Evolutionary conservation across 345 rosid species (phyloP).

Genomic region (Erysimum cheiranthoides): DNA sequence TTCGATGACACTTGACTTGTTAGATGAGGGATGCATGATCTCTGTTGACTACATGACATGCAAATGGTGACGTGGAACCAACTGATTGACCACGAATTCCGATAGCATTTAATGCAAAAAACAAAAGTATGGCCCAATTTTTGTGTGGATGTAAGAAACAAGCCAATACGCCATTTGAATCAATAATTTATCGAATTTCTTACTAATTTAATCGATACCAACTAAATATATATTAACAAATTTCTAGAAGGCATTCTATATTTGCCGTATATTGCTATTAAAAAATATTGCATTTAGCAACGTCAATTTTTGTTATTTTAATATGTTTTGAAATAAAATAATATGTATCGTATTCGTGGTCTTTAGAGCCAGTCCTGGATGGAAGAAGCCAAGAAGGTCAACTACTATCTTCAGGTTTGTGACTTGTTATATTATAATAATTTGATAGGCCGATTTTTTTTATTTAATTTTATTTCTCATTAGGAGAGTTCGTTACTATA

Average conservation of each 20-base stretch:
- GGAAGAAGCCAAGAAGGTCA: too few species aligned
- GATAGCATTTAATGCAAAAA: neutral
- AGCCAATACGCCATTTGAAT: neutral
- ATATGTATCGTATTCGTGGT: too few species aligned
- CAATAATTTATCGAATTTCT: neutral
- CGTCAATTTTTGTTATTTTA: too few species aligned
- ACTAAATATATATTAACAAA: neutral
- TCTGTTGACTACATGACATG: neutral
- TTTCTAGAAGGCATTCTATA: too few species aligned
- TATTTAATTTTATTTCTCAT: too few species aligned
- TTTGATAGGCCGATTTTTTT: too few species aligned
- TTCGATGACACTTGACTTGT: slow-evolving; percentile 31
- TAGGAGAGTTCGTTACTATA: too few species aligned
- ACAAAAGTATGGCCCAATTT: neutral
- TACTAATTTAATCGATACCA: neutral
- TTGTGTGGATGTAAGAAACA: neutral
- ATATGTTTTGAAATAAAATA: too few species aligned
- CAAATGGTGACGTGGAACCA: slow-evolving; percentile 1
- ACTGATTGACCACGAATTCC: neutral
- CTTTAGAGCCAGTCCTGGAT: too few species aligned
- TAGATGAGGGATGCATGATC: slow-evolving; percentile 30
- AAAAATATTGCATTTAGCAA: too few species aligned
- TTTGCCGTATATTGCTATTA: neutral
- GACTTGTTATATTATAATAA: too few species aligned
- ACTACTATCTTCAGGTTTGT: too few species aligned